These are phyloP conservation scores for Sporothrix dimorphospora DNA, from an alignment of 2,329 filamentous ascomycete species.

Conservation along the genomic window DNA sequence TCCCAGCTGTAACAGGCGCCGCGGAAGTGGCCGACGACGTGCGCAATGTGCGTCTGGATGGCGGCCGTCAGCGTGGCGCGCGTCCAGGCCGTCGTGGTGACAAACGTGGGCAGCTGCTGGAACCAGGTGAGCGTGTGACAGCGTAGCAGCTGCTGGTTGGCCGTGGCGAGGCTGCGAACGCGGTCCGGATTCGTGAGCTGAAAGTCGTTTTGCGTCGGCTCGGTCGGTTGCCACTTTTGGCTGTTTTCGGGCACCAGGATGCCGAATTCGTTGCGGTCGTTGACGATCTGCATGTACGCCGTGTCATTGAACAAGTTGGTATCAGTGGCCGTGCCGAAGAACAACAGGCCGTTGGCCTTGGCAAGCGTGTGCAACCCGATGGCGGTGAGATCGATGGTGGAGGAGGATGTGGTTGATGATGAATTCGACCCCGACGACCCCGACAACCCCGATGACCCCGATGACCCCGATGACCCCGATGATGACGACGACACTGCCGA, in stretches of 20 bases:
- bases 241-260: conserved; percentile 61
- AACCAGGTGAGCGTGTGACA: conserved; percentile 57
- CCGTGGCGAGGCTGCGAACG: conserved; percentile 42
- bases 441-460: conserved; percentile 7
- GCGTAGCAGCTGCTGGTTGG: conserved; percentile 49
- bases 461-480: neutral
- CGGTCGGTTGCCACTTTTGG: conserved; percentile 59
- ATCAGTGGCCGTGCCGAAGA: conserved; percentile 63
- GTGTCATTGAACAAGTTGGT: conserved; percentile 53
- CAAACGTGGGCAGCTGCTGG: conserved; percentile 54
- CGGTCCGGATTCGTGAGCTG: conserved; percentile 55
- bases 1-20: conserved; percentile 57
- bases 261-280: conserved; percentile 57
- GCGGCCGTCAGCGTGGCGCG: conserved; percentile 54
- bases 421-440: neutral
- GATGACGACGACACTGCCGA: neutral
- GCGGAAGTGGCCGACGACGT: conserved; percentile 50
- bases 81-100: conserved; percentile 49
- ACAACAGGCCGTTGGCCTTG: conserved; percentile 52
- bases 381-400: neutral
- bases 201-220: conserved; percentile 56
- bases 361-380: conserved; percentile 50
- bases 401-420: neutral
- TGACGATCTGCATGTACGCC: conserved; percentile 53
- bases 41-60: conserved; percentile 56